Evolutionary conservation across 768 basidiomycete species (phyloP).

Genomic region (Ramaria sp.): DNA sequence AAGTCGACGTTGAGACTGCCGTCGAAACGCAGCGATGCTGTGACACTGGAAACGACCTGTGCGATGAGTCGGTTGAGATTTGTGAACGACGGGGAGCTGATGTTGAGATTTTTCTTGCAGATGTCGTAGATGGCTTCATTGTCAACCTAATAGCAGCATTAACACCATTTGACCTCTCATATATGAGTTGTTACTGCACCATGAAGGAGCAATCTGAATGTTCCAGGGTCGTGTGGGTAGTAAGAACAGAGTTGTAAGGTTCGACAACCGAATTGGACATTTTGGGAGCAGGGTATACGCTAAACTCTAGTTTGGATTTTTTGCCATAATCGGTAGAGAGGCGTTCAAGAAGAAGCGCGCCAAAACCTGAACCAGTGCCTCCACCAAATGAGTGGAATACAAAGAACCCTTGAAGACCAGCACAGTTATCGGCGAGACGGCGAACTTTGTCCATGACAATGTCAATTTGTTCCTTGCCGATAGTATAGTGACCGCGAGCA

Average conservation of each 20-base stretch:
- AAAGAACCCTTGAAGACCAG: slow-evolving; percentile 98
- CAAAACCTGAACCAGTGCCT: slow-evolving; percentile 98
- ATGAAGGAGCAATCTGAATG: slow-evolving; percentile 99
- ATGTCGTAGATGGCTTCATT: slow-evolving; percentile 99
- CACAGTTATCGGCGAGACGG: slow-evolving; percentile 94
- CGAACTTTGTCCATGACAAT: slow-evolving; percentile 95
- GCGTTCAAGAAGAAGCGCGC: slow-evolving; percentile 92
- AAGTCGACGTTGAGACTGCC: slow-evolving; percentile 96
- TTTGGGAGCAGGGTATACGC: slow-evolving; percentile 92
- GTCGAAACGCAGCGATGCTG: slow-evolving; percentile 93
- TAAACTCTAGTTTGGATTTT: slow-evolving; percentile 98
- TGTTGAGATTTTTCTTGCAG: slow-evolving; percentile 90
- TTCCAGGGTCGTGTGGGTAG: slow-evolving; percentile 97
- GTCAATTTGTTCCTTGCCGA: slow-evolving; percentile 98
- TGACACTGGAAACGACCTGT: slow-evolving; percentile 96
- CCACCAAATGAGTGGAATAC: slow-evolving; percentile 99
- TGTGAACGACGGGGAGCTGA: slow-evolving; percentile 76
- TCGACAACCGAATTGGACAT: slow-evolving; percentile 95
- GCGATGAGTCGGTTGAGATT: slow-evolving; percentile 97
- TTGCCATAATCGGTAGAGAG: slow-evolving; percentile 98
- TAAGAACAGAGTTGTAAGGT: slow-evolving; percentile 96
- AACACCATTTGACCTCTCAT: neutral
- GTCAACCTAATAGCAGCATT: slow-evolving; percentile 53
- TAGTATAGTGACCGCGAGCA: slow-evolving; percentile 97
- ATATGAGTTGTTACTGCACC: slow-evolving; percentile 31